Conservation (phyloP, 345 rosid genomes). For the Cardamine resedifolia region DNA sequence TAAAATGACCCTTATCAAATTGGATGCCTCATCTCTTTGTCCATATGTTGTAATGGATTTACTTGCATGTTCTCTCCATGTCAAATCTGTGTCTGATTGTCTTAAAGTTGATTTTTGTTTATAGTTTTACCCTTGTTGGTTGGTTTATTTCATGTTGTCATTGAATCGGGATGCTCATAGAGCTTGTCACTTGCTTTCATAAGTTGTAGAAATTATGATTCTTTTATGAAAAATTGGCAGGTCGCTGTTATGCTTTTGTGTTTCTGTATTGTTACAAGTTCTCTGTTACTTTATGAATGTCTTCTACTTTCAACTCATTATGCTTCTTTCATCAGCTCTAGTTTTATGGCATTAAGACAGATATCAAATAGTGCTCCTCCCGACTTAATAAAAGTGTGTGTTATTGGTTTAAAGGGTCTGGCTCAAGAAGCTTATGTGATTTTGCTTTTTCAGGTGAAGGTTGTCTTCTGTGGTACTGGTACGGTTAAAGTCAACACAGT, state of each 20-base stretch:
- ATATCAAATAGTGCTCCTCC: background rate
- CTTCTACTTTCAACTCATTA: background rate
- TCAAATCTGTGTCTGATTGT: background rate
- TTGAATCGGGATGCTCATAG: background rate
- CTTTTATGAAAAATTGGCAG: slow-evolving; percentile 6
- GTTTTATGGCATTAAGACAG: background rate
- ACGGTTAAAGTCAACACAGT: slow-evolving; percentile 63
- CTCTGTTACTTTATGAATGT: background rate
- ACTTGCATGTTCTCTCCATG: background rate
- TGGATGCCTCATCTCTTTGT: background rate
- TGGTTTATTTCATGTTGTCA: background rate
- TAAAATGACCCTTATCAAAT: background rate
- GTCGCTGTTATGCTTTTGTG: background rate
- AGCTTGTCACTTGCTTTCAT: background rate
- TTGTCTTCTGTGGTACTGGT: slow-evolving; percentile 64
- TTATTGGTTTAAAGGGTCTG: background rate
- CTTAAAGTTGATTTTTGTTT: background rate
- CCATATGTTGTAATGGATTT: background rate
- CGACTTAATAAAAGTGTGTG: background rate
- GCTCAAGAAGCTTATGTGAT: slow-evolving; percentile 8
- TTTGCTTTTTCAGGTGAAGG: slow-evolving; percentile 55
- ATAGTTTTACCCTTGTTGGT: background rate
- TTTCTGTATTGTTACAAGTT: background rate
- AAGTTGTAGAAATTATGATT: background rate
- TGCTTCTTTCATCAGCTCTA: slow-evolving; percentile 21